phyloP scores from a whole-genome alignment of 768 basidiomycete species.

The Rhodocollybia butyracea region DNA sequence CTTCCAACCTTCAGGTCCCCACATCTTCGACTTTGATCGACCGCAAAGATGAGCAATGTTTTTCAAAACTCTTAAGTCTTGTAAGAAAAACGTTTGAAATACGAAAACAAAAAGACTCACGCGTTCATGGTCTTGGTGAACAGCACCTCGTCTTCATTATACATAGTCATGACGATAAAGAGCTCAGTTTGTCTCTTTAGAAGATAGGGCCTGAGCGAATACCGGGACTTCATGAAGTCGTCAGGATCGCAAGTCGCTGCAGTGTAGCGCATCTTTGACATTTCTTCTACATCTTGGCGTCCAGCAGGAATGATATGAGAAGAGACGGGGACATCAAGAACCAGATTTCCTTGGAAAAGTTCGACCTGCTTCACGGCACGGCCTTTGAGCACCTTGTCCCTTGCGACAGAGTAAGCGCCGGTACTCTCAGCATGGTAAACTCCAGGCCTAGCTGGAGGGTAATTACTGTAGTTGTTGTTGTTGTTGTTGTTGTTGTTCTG shows the following conservation, averaged over 20 bases:
- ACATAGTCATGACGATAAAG: slow-evolving; percentile 97
- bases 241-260: slow-evolving; percentile 90
- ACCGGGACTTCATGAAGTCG: slow-evolving; percentile 75
- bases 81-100: slow-evolving; percentile 3
- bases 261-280: slow-evolving; percentile 83
- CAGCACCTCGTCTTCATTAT: slow-evolving; percentile 85
- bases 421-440: slow-evolving; percentile 43
- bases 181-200: slow-evolving; percentile 82
- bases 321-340: slow-evolving; percentile 81
- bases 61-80: slow-evolving; percentile 68
- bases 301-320: slow-evolving; percentile 72
- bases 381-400: slow-evolving; percentile 81
- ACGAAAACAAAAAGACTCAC: slow-evolving; percentile 35
- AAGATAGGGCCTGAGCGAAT: slow-evolving; percentile 77
- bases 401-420: slow-evolving; percentile 62
- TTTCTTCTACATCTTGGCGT: slow-evolving; percentile 63
- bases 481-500: too few species aligned
- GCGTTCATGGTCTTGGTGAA: slow-evolving; percentile 84
- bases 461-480: slow-evolving; percentile 44
- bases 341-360: slow-evolving; percentile 78
- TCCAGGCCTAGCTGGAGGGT: slow-evolving; percentile 58
- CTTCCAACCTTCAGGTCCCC: slow-evolving; percentile 90
- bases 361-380: slow-evolving; percentile 77
- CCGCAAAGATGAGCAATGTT: slow-evolving; percentile 79
- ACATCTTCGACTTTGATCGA: slow-evolving; percentile 67